Evolutionary conservation across 768 basidiomycete species (phyloP), one percentile per base, ranked within the genome.

Genomic region (Gelatoporia subvermispora): DNA sequence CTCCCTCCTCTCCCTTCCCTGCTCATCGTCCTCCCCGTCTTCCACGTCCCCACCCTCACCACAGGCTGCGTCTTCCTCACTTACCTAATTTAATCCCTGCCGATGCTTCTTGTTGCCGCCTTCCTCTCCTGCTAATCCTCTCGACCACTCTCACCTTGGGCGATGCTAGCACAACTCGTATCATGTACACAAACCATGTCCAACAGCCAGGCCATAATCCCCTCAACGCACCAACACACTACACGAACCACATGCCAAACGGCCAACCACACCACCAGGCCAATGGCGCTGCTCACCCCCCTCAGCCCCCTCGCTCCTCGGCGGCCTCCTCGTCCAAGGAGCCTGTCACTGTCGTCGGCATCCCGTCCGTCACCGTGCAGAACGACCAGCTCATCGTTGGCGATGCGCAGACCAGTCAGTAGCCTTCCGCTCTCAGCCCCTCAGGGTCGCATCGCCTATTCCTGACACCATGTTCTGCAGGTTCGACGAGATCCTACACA

Each of bases 401-500:
- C 58, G 76, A 78, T 48, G 76, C 88, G 34, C 73, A 80, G 65
- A 79, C 74, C 61, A 84, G 88, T 89, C 53, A 51, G 85, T 82
- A 41, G 20, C 45, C 43, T 18, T 44, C 45, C 43, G 54, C 17
- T 43, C 49, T 45, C 46, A 48, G 23, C 25, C 16, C 31, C 47
- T 47, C 18, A 21, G 28, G 24, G 8, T 15, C 41, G 13, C 50
- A 39, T 25, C 48, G 34, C n/a, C 45, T 41, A 15, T 17, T 39
- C 24, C 25, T 36, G n/a, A 25, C 41, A 7, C 31, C 37, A 4
- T 34, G 10, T 21, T 37, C 35, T 13, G 28, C 61, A 95, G 93
- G 75, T 60, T 93, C 89, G 16, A 82, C 81, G 49, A 85, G 93
- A 60, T 85, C 86, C 17, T 99, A 94, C 67, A 94, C 93, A 23